Base-by-base conservation (phyloP, 192 early-diverging fungal species). In the Coemansia sp. region DNA sequence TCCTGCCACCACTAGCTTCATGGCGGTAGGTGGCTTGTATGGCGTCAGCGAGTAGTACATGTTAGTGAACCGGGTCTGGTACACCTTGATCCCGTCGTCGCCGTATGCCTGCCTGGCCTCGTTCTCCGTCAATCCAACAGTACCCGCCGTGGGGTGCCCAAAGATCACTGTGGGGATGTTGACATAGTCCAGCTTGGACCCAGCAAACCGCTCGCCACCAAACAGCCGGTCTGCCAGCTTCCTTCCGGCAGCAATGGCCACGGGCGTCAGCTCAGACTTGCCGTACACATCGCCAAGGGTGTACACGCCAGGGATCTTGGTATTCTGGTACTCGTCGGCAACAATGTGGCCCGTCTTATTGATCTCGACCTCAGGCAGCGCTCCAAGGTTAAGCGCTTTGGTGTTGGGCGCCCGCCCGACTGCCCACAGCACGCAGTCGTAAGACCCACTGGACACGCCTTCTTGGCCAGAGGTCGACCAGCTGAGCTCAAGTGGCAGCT, bases 141-240 rank as follows among this genome's bases (percentile, higher is more conserved):
- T 89, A 47, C 95, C 97, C 13, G 87, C 87, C 47, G 93, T 88
- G 20, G 95, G 95, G 71, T 97, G 94, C 2, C 94, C 93, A 84
- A 98, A 98, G 64, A 98, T 90, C 61, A 99, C 94, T 3, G 95
- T 94, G 15, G 97, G 95, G 60, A 98, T 94, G 84, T 95, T 94
- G 66, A 65, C 83, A 82, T 98, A 98, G 76, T 97, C 93, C 61
- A 99, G 86, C 79, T 95, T 95, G 20, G 89, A 71, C 22, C 87
- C 68, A 16, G 85, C 83, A 74, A 89, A 92, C 62, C 84, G 75
- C 61, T 82, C 81, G 60, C 89, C 89, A 64, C 93, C 93, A 86
- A 96, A 99, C 62, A 98, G 85, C 39, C 97, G 90, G 73, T 98
- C 93, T 3, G 94, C 88, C 4, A 99, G 85, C 43, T 84, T 82